Conservation (phyloP, 2,329 filamentous ascomycete species). For the Pseudogymnoascus sp. region DNA sequence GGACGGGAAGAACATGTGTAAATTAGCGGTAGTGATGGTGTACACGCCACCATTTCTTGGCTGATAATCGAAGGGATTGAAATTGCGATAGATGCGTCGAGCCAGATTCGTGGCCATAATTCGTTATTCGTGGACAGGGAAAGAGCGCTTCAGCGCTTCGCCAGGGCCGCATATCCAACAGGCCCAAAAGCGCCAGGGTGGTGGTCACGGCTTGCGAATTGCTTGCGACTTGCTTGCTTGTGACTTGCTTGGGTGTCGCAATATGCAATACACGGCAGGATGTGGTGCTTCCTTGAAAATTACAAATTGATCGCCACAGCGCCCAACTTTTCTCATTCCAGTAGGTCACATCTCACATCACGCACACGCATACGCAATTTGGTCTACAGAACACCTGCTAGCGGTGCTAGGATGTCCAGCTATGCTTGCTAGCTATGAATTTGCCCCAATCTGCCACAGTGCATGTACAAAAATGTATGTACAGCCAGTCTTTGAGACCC, state of each 20-base stretch:
- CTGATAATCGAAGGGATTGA: neutral
- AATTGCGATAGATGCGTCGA: conserved; percentile 6
- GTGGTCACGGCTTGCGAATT: neutral
- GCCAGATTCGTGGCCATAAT: neutral
- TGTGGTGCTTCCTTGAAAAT: neutral
- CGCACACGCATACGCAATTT: neutral
- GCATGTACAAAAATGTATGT: conserved; percentile 22
- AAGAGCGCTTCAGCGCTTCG: neutral
- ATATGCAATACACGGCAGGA: neutral
- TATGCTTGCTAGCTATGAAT: neutral
- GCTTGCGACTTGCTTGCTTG: neutral
- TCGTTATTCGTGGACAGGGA: neutral
- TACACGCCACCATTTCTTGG: neutral
- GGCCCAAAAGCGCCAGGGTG: neutral
- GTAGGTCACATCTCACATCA: neutral
- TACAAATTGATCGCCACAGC: conserved; percentile 4
- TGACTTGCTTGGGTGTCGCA: neutral
- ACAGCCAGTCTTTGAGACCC: conserved; percentile 28
- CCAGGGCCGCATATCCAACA: neutral
- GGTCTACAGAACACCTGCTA: neutral
- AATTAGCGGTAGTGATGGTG: neutral
- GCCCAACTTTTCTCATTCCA: neutral
- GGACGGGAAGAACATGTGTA: neutral
- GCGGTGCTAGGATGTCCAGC: neutral
- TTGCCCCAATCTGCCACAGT: conserved; percentile 10